Evolutionary conservation across 2,329 filamentous ascomycete species (phyloP), one percentile per base, ranked within the genome.

Genomic region (Apiospora pterosperma): DNA sequence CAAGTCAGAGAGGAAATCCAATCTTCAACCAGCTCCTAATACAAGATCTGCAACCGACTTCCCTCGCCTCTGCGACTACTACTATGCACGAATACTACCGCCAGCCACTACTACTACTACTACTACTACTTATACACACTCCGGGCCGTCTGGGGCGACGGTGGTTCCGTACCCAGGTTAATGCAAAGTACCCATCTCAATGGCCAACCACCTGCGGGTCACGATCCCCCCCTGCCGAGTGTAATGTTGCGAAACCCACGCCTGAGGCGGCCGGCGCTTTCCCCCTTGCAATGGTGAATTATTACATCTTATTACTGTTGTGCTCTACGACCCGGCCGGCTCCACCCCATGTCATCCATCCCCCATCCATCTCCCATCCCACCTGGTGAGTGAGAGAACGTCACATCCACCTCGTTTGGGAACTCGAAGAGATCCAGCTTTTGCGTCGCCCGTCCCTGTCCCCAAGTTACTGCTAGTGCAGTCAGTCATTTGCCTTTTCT

Each of bases 241-340:
- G 61, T 60, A 25, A 21, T 65, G 42, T 23, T 62, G 64, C 61
- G 66, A 63, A 64, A 64, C 59, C 58, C 63, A 65, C 61, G 64
- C 67, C 66, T 66, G 63, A 63, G 59, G 59, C 25, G 44, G 25
- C 44, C n/a, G 21, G 41, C 41, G 41, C 41, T 4, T 4, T 5
- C 41, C 21, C 21, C 42, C 8, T 34, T 55, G 28, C 34, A 10
- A n/a, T n/a, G n/a, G n/a, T n/a, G n/a, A n/a, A 21, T 21, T 11
- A 55, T 21, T 55, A n/a, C 28, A 55, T 16, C 28, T 55, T 55
- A 5, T 52, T 28, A 6, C 25, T 55, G 48, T 34, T 55, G 16
- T 55, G 28, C 7, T 34, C 28, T 16, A 34, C 19, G 16, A 34
- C 28, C 48, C 48, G 48, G 48, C 28, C 48, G 48, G 48, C 28